Evolutionary conservation across 2,329 filamentous ascomycete genomes (phyloP).

Genomic region (Dothideomycetes sp.): DNA sequence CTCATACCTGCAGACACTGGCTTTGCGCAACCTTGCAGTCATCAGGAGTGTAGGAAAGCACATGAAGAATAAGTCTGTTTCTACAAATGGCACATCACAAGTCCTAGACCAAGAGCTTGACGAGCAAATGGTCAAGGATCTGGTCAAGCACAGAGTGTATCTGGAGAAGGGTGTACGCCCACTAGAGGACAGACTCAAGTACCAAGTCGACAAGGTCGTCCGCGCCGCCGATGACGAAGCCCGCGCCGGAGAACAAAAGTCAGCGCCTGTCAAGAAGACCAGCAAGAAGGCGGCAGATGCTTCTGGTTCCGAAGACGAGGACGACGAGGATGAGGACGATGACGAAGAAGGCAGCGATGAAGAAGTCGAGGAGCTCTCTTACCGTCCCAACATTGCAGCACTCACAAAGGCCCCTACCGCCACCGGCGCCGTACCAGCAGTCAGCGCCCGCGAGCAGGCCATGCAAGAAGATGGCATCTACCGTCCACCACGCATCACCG

Average conservation of each 20-base stretch:
- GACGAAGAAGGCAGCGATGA: conserved; percentile 29
- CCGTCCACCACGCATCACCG: conserved; percentile 76
- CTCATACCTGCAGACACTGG: conserved; percentile 88
- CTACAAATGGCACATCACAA: conserved; percentile 11
- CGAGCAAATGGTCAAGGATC: conserved; percentile 66
- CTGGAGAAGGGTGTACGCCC: conserved; percentile 87
- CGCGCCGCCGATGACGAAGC: conserved; percentile 71
- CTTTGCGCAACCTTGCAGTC: conserved; percentile 50
- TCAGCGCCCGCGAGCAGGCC: conserved; percentile 15
- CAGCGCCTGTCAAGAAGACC: conserved; percentile 21
- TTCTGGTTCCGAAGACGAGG: conserved; percentile 16
- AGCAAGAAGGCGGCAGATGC: conserved; percentile 17
- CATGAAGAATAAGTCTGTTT: conserved; percentile 34
- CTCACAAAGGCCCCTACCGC: conserved; percentile 21
- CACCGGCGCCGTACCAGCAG: conserved; percentile 13
- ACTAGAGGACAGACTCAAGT: conserved; percentile 79
- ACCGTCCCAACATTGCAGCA: conserved; percentile 48
- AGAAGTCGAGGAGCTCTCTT: conserved; percentile 48
- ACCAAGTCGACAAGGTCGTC: conserved; percentile 91
- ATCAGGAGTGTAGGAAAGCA: conserved; percentile 20
- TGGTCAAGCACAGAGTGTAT: conserved; percentile 86
- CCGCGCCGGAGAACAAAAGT: conserved; percentile 29
- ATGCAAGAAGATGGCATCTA: conserved; percentile 58
- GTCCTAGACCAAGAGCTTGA: conserved; percentile 34
- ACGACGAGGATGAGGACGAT: conserved; percentile 22